Evolutionary conservation across 257 asterid genomes (phyloP), one percentile per base, ranked within the genome.

Genomic region (Eustoma russellianum): DNA sequence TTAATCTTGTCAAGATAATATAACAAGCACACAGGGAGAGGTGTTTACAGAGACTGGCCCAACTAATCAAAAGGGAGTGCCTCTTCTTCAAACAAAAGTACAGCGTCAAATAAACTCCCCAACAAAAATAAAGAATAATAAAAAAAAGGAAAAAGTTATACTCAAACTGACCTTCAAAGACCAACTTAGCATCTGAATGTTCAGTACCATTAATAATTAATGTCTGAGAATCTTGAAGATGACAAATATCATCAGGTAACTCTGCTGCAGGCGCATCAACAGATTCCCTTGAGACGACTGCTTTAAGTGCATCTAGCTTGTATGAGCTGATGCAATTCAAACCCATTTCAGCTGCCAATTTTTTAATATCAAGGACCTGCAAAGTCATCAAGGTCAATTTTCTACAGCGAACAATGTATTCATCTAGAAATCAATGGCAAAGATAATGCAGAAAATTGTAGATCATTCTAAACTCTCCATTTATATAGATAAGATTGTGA

Each of bases 251-350:
- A 46, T 69, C 66, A 56, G 40, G 66, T 38, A 52, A 41, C 33
- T 68, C 56, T 35, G 67, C 58, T 65, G 72, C 55, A 63, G 75
- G 74, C 55, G 62, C 52, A 61, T 49, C 46, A 57, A 66, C 79
- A 61, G 76, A 62, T 60, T 67, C 69, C 66, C 66, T 66, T 62
- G 0, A 63, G 50, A 48, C 59, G 57, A 88, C 89, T 61, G 98
- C 73, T 78, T 77, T 91, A 46, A 82, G 82, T 6, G 95, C 98
- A 61, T 91, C 98, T 64, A 92, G 95, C 60, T 81, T 92, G 59
- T 66, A 85, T 24, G 97, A 70, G 13, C 82, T 73, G 66, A 92
- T 88, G 61, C 94, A 80, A 60, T 72, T 79, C 67, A 92, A 76
- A 54, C 79, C 86, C 90, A 92, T 55, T 63, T 91, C 98, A 70